phyloP scores from a whole-genome alignment of 805 yeast genomes.

The Candida odintsovae region DNA sequence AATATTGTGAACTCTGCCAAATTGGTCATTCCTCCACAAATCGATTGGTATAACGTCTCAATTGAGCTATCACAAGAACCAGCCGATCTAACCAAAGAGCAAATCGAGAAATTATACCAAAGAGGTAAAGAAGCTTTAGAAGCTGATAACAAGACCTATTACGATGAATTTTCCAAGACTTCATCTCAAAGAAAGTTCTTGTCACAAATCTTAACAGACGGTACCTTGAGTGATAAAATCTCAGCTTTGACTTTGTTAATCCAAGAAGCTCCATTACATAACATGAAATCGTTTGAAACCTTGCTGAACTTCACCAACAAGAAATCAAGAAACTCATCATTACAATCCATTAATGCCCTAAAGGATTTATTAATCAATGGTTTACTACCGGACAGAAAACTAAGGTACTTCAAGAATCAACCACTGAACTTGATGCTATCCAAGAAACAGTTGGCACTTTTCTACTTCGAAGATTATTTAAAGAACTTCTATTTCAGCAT shows the following conservation, averaged over 20 bases:
- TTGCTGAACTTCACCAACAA: slow-evolving; percentile 75
- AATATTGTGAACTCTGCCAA: slow-evolving; percentile 49
- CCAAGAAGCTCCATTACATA: slow-evolving; percentile 94
- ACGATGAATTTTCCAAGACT: slow-evolving; percentile 66
- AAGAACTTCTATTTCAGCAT: slow-evolving; percentile 73
- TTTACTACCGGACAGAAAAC: slow-evolving; percentile 79
- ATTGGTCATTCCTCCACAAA: slow-evolving; percentile 52
- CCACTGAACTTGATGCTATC: slow-evolving; percentile 38
- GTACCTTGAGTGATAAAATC: slow-evolving; percentile 93
- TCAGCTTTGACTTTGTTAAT: slow-evolving; percentile 88
- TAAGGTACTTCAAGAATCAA: slow-evolving; percentile 75
- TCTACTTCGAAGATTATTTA: slow-evolving; percentile 85
- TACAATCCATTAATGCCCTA: slow-evolving; percentile 84
- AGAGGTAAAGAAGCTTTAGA: slow-evolving; percentile 64
- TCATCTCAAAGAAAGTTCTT: slow-evolving; percentile 83
- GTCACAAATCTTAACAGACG: slow-evolving; percentile 80
- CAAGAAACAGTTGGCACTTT: slow-evolving; percentile 58
- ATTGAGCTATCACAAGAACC: slow-evolving; percentile 25
- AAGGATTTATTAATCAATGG: slow-evolving; percentile 85
- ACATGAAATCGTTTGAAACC: slow-evolving; percentile 76
- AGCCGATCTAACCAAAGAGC: slow-evolving; percentile 37
- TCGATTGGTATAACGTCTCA: slow-evolving; percentile 74
- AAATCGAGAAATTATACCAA: slow-evolving; percentile 53
- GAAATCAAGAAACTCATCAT: slow-evolving; percentile 88
- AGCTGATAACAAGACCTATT: slow-evolving; percentile 64